Conservation (phyloP, 106 monocot genomes). For the Allium sativum region DNA sequence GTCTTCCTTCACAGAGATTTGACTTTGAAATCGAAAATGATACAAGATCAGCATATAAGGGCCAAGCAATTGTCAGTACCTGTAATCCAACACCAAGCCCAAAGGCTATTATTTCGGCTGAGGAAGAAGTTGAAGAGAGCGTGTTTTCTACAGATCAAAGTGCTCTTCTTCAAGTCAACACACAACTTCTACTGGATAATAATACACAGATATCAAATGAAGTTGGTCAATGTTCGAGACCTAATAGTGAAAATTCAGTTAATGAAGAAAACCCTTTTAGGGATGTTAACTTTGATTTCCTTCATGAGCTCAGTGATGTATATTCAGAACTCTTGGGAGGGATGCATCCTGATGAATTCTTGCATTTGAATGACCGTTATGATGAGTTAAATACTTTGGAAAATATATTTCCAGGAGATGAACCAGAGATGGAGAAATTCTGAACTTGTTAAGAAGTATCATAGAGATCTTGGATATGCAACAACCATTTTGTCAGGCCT, state of each 20-base stretch:
- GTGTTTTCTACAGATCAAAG: constrained; percentile 15
- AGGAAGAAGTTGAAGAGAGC: constrained; percentile 76
- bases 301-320: constrained; percentile 35
- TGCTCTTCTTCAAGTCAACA: constrained; percentile 13
- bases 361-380: constrained; percentile 51
- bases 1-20: constrained; percentile 46
- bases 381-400: constrained; percentile 10
- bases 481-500: no score
- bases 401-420: constrained; percentile 11
- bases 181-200: constrained; percentile 32
- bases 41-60: constrained; percentile 2
- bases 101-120: constrained; percentile 37
- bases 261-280: background rate
- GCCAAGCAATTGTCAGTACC: constrained; percentile 7
- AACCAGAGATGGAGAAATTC: constrained; percentile 87
- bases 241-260: background rate
- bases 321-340: constrained; percentile 25
- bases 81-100: constrained; percentile 10
- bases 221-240: background rate
- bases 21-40: constrained; percentile 57
- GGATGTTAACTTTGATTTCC: constrained; percentile 22
- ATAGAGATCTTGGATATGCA: no score
- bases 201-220: background rate
- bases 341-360: constrained; percentile 59
- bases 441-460: background rate